Evolutionary conservation across 257 asterid genomes (phyloP).

Genomic region (Cruciata laevipes): DNA sequence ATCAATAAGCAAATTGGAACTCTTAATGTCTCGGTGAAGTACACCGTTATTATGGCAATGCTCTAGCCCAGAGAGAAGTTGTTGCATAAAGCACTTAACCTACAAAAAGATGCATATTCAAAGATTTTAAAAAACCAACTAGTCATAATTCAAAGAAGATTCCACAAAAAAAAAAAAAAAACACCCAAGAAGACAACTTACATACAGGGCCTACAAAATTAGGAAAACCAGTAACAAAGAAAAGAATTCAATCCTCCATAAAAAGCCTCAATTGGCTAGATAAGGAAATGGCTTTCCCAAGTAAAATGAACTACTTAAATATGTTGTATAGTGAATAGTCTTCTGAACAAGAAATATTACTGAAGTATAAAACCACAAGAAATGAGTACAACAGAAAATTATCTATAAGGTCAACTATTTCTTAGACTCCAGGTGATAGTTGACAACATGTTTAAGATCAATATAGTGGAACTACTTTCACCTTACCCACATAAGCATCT

Average conservation of each 20-base stretch:
- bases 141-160: no score
- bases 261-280: neutral
- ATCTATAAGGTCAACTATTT: neutral
- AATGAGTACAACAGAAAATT: neutral
- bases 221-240: neutral
- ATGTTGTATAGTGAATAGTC: neutral
- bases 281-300: neutral
- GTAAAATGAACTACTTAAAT: neutral
- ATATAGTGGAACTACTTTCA: neutral
- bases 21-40: conserved; percentile 84
- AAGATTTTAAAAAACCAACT: conserved; percentile 5
- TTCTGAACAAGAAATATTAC: neutral
- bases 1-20: conserved; percentile 80
- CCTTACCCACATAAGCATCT: neutral
- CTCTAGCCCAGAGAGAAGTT: conserved; percentile 79
- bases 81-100: conserved; percentile 87
- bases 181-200: neutral
- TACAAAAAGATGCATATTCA: conserved; percentile 25
- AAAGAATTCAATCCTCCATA: neutral
- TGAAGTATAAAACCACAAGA: no score
- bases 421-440: neutral
- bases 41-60: conserved; percentile 92
- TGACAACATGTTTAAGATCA: neutral
- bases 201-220: neutral
- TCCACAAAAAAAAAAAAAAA: no score